Percentiles rank a stretch among this genome's conserved stretches.
phyloP scores from a whole-genome alignment of 371 early-diverging fungal genomes.

The Mortierella sp. region DNA sequence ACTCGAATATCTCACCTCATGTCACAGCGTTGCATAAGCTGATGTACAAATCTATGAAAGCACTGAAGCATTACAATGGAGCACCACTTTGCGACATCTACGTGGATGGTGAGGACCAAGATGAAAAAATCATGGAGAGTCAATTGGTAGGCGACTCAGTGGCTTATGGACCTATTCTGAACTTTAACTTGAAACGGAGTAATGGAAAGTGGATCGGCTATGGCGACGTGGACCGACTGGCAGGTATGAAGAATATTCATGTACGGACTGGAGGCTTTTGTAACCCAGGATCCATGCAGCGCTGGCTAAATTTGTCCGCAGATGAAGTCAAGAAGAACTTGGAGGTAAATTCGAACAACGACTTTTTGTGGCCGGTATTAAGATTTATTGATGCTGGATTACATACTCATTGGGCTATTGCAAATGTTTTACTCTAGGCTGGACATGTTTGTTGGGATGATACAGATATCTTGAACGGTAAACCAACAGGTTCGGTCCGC shows the following conservation, averaged over 20 bases:
- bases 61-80: slow-evolving; percentile 64
- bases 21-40: slow-evolving; percentile 54
- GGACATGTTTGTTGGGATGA: slow-evolving; percentile 79
- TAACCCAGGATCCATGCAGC: slow-evolving; percentile 80
- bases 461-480: slow-evolving; percentile 68
- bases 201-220: slow-evolving; percentile 67
- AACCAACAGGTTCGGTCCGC: slow-evolving; percentile 75
- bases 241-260: slow-evolving; percentile 69
- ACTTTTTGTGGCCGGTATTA: background rate
- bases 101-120: slow-evolving; percentile 27
- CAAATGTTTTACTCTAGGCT: slow-evolving; percentile 26
- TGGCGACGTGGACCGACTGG: slow-evolving; percentile 69
- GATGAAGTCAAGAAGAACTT: slow-evolving; percentile 53
- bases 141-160: slow-evolving; percentile 20
- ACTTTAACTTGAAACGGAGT: slow-evolving; percentile 69
- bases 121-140: background rate
- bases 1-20: slow-evolving; percentile 55
- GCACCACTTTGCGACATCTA: slow-evolving; percentile 63
- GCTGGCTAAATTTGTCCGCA: slow-evolving; percentile 63
- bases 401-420: background rate
- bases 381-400: background rate
- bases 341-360: slow-evolving; percentile 33
- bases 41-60: slow-evolving; percentile 54
- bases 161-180: slow-evolving; percentile 73
- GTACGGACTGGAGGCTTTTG: slow-evolving; percentile 80